Conservation (phyloP, 768 basidiomycete species). For the Agrocybe pediades region DNA sequence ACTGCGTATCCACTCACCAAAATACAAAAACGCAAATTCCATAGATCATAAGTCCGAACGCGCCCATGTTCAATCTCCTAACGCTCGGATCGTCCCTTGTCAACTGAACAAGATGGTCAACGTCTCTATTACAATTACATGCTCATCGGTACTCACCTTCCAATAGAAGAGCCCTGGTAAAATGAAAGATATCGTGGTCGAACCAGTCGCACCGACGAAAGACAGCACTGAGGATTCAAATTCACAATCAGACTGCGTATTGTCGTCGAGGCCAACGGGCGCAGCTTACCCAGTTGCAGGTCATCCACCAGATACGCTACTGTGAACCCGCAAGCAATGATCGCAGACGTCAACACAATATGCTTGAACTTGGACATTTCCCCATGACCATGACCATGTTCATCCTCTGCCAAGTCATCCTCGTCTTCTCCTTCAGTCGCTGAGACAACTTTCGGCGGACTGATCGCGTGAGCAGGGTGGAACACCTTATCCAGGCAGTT, state of each 20-base stretch:
- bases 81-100: constrained; percentile 64
- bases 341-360: constrained; percentile 63
- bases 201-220: constrained; percentile 96
- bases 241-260: not conserved
- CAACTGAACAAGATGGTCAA: constrained; percentile 43
- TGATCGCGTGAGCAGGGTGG: constrained; percentile 36
- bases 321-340: constrained; percentile 65
- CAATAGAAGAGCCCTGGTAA: constrained; percentile 93
- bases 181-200: constrained; percentile 96
- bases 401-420: constrained; percentile 44
- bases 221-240: constrained; percentile 66
- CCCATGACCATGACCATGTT: constrained; percentile 53
- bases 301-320: constrained; percentile 81
- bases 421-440: constrained; percentile 47
- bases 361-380: constrained; percentile 76
- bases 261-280: not conserved
- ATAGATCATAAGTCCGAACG: constrained; percentile 71
- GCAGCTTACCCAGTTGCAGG: constrained; percentile 66
- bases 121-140: constrained; percentile 2
- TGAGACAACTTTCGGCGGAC: constrained; percentile 28
- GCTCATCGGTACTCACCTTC: constrained; percentile 56
- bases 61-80: constrained; percentile 54
- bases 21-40: constrained; percentile 82
- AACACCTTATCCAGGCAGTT: constrained; percentile 93
- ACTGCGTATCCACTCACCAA: constrained; percentile 60